These are phyloP conservation scores for Pouteria glomerata DNA, from an alignment of 148 eudicot genomes.

Conservation along the genomic window DNA sequence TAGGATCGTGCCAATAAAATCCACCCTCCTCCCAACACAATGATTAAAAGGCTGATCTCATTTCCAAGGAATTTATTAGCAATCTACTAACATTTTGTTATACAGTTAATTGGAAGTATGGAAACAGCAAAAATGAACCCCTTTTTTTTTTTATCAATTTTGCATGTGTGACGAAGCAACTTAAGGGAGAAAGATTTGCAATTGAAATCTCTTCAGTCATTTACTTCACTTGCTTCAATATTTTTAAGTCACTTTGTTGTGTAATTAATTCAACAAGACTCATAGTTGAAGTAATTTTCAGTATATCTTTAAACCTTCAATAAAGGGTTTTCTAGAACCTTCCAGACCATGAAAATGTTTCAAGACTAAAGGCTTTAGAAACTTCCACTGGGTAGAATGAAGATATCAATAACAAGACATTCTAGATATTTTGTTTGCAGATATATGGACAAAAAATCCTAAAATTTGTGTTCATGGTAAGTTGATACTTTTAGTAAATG, in stretches of 20 bases:
- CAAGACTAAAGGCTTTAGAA: too few species aligned
- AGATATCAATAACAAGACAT: too few species aligned
- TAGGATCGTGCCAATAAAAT: too few species aligned
- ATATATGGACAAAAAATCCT: too few species aligned
- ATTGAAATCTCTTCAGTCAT: background rate
- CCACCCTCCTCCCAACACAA: too few species aligned
- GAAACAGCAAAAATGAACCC: background rate
- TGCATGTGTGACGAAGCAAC: background rate
- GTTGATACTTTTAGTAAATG: too few species aligned
- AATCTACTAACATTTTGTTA: background rate
- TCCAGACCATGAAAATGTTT: too few species aligned
- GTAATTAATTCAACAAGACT: background rate
- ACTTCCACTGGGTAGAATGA: too few species aligned
- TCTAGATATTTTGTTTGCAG: too few species aligned
- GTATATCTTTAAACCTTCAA: too few species aligned
- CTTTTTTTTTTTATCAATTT: background rate
- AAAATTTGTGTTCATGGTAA: too few species aligned
- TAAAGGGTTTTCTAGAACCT: too few species aligned
- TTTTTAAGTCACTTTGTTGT: background rate
- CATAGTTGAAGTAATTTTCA: background rate
- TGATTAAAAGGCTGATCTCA: background rate
- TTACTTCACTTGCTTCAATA: background rate
- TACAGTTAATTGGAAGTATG: background rate
- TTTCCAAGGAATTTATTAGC: background rate
- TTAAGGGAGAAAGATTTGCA: background rate